phyloP scores from a whole-genome alignment of 2,329 filamentous ascomycete genomes.

The Passalora sequoiae region DNA sequence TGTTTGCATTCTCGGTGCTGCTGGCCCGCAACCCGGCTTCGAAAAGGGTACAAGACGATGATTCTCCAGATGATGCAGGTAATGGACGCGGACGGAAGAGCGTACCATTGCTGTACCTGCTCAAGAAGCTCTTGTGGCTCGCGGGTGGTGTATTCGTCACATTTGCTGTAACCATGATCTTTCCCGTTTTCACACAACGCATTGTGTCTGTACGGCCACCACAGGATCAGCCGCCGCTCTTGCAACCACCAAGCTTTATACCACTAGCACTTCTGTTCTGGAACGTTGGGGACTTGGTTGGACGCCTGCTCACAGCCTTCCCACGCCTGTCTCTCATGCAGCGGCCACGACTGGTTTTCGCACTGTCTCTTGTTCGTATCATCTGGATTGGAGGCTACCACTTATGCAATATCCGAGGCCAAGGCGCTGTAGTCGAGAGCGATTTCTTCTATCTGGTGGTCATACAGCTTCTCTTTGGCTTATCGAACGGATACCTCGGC shows the following conservation, averaged over 20 bases:
- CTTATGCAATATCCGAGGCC: conserved; percentile 79
- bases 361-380: conserved; percentile 59
- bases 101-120: conserved; percentile 59
- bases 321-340: conserved; percentile 54
- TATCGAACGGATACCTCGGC: conserved; percentile 81
- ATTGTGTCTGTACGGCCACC: conserved; percentile 42
- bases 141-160: conserved; percentile 72
- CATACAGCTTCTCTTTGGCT: conserved; percentile 77
- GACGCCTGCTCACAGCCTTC: conserved; percentile 63
- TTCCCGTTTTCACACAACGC: conserved; percentile 75
- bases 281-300: conserved; percentile 82
- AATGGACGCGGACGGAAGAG: conserved; percentile 15
- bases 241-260: conserved; percentile 74
- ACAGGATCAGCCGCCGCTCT: conserved; percentile 50
- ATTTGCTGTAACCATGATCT: conserved; percentile 86
- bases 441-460: conserved; percentile 83
- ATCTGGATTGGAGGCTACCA: conserved; percentile 79
- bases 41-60: conserved; percentile 14
- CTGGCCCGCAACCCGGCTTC: conserved; percentile 40
- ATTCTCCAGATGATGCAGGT: conserved; percentile 4
- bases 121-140: conserved; percentile 73
- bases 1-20: conserved; percentile 71
- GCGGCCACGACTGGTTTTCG: conserved; percentile 63
- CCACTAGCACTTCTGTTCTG: conserved; percentile 87
- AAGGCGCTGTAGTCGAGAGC: conserved; percentile 67